These are phyloP conservation scores for Aspergillus intermedius DNA, from an alignment of 2,329 filamentous ascomycete species.

Conservation along the genomic window DNA sequence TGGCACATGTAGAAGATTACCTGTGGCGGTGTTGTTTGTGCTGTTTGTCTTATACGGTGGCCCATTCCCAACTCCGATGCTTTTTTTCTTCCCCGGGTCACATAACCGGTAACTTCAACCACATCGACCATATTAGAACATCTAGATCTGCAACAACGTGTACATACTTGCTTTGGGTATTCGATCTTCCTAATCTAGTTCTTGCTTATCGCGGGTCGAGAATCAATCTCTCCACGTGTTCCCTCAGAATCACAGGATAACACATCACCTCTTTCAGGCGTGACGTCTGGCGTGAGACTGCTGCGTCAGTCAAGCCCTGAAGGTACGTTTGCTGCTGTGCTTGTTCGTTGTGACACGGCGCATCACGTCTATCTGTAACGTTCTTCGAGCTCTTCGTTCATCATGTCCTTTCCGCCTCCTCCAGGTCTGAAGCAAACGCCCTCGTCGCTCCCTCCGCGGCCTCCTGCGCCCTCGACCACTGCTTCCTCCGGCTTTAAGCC, in stretches of 20 bases:
- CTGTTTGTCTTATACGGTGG: slow-evolving; percentile 4
- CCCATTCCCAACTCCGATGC: slow-evolving; percentile 1
- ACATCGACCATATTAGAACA: no score
- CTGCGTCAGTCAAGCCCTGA: slow-evolving; percentile 31
- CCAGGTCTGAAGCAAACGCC: slow-evolving; percentile 58
- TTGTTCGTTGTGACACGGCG: slow-evolving; percentile 21
- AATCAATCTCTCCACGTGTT: not conserved
- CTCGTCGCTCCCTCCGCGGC: slow-evolving; percentile 69
- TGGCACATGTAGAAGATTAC: slow-evolving; percentile 1
- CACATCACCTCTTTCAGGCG: slow-evolving; percentile 21
- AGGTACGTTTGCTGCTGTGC: slow-evolving; percentile 35
- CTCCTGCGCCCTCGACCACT: slow-evolving; percentile 52
- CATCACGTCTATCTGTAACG: slow-evolving; percentile 22
- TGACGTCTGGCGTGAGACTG: slow-evolving; percentile 31
- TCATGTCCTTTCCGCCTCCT: slow-evolving; percentile 81
- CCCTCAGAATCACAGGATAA: slow-evolving; percentile 3
- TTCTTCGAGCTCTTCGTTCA: slow-evolving; percentile 40
- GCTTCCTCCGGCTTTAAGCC: slow-evolving; percentile 43
- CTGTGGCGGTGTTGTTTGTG: slow-evolving; percentile 2
- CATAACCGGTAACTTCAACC: no score
- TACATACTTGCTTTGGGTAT: no score
- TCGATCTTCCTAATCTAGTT: no score
- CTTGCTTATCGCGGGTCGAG: no score
- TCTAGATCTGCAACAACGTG: no score
- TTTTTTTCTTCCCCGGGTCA: slow-evolving; percentile 4